phyloP scores from a whole-genome alignment of 768 basidiomycete species.

The Hemileccinum rubropunctum region DNA sequence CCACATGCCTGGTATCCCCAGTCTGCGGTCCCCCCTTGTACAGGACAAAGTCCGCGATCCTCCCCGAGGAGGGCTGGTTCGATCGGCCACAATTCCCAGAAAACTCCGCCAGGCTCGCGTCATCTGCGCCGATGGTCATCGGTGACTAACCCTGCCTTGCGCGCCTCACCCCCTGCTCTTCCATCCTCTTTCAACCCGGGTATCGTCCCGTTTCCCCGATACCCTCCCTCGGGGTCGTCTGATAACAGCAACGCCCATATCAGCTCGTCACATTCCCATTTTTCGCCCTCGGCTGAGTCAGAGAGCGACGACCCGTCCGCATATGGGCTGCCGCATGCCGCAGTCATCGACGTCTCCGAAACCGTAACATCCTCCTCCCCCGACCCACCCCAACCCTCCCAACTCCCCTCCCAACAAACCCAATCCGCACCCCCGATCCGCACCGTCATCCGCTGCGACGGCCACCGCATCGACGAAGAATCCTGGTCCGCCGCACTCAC shows the following conservation, averaged over 20 bases:
- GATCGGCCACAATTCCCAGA: slow-evolving; percentile 31
- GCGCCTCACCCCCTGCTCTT: slow-evolving; percentile 18
- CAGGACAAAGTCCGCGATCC: slow-evolving; percentile 32
- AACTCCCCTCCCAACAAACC: not conserved
- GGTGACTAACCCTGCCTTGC: slow-evolving; percentile 27
- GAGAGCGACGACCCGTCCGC: slow-evolving; percentile 18
- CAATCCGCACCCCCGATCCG: slow-evolving; percentile 11
- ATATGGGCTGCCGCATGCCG: slow-evolving; percentile 15
- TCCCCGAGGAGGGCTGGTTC: slow-evolving; percentile 31
- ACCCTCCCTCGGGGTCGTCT: slow-evolving; percentile 10
- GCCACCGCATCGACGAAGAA: slow-evolving; percentile 27
- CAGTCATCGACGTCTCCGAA: slow-evolving; percentile 17
- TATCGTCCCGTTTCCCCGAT: slow-evolving; percentile 17
- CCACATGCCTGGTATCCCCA: slow-evolving; percentile 23
- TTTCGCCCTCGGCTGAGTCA: slow-evolving; percentile 24
- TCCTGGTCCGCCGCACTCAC: slow-evolving; percentile 23
- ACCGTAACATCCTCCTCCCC: not conserved
- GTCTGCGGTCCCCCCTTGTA: slow-evolving; percentile 4
- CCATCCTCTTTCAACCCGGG: not conserved
- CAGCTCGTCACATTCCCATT: slow-evolving; percentile 7
- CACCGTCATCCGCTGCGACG: slow-evolving; percentile 25
- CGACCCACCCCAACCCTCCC: not conserved
- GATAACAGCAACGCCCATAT: not conserved
- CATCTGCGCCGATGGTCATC: slow-evolving; percentile 32
- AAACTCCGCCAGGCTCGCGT: slow-evolving; percentile 27